Evolutionary conservation across 1,139 yeast species (phyloP).

Genomic region (Magnusiomyces paraingens): DNA sequence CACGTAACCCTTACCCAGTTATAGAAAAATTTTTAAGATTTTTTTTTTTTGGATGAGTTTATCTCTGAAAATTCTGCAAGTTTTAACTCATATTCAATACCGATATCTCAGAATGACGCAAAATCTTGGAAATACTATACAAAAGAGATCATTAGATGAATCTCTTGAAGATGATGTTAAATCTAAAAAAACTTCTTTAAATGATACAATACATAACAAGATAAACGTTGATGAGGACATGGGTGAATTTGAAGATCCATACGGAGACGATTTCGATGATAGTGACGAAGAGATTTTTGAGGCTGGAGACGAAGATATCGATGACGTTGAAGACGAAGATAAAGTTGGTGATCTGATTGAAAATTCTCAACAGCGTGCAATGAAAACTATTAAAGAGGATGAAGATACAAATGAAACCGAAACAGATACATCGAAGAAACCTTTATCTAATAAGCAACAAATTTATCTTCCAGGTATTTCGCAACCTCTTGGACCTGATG

Average conservation of each 20-base stretch:
- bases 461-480: slow-evolving; percentile 83
- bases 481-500: slow-evolving; percentile 89
- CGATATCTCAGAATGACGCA: neutral
- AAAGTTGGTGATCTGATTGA: slow-evolving; percentile 26
- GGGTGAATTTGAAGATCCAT: slow-evolving; percentile 93
- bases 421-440: slow-evolving; percentile 29
- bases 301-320: slow-evolving; percentile 51
- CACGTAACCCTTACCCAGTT: too few species aligned
- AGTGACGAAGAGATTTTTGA: slow-evolving; percentile 61
- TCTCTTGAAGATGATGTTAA: neutral
- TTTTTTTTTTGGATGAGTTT: too few species aligned
- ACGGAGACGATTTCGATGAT: slow-evolving; percentile 83
- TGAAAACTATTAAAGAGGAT: slow-evolving; percentile 31
- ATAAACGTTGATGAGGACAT: slow-evolving; percentile 44
- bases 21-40: too few species aligned
- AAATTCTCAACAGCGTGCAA: slow-evolving; percentile 25
- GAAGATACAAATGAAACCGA: slow-evolving; percentile 31
- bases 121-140: too few species aligned
- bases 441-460: slow-evolving; percentile 20
- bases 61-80: too few species aligned
- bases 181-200: too few species aligned
- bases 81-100: too few species aligned
- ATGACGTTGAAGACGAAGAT: slow-evolving; percentile 43
- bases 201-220: slow-evolving; percentile 17
- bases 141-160: neutral